Evolutionary conservation across 495 filamentous ascomycete genomes (phyloP), one percentile per base, ranked within the genome.

Genomic region (Hyaloscypha variabilis): DNA sequence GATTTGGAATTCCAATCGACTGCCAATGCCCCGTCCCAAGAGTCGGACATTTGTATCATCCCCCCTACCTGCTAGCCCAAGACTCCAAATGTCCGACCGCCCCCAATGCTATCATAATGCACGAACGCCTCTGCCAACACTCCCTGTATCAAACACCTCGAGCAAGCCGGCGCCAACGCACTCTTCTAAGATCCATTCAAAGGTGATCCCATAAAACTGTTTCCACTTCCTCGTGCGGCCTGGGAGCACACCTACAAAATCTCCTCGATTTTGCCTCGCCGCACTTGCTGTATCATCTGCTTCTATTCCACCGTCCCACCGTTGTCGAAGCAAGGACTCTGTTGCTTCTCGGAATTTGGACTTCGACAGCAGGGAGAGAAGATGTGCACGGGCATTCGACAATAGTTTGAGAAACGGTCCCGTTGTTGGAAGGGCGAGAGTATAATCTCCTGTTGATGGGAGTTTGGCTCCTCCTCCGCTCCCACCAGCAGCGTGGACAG

Each of bases 71-170:
- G 39, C n/a, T 1, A 34, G 1, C 8, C 13, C 31, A 34, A 34
- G 31, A 34, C 13, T n/a, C n/a, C n/a, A n/a, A n/a, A n/a, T 34
- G 31, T 34, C 31, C 2, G 31, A 34, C 39, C 39, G 39, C 11
- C 39, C 39, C 39, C 39, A 46, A 34, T 34, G 6, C 31, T 29
- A 60, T 78, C 74, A 87, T 60, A 83, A 62, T 64, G 76, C 80
- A 61, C 92, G 82, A 39, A 93, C 82, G 3, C 87, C 93, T 39
- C 84, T 79, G 19, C 93, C 92, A 21, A 96, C 90, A 71, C 87
- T 94, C 29, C 90, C 83, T 17, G 93, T 97, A 70, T 95, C 89
- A 73, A 97, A 96, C 6, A 92, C 75, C 75, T 96, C 93, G 30
- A 95, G 79, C n/a, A 91, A 67, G 10, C 93, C 93, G 3, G 87